A percentile compares a stretch with the other conserved stretches of the same genome.
Conservation (phyloP, 176 grass and related monocot species). For the Paspalum notatum region DNA sequence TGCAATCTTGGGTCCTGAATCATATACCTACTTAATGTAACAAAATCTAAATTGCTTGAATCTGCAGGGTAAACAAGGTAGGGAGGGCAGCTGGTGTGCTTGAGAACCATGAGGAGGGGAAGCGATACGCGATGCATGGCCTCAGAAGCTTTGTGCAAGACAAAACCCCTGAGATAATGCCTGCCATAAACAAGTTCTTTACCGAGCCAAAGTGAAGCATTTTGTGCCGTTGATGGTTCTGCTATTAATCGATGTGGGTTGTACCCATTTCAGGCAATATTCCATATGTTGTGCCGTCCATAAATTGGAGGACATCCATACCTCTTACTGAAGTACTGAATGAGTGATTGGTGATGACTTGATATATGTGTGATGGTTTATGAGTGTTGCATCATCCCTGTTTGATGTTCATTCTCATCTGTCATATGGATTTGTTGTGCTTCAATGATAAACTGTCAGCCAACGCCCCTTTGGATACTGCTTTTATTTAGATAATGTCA, state of each 20-base stretch:
- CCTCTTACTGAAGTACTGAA: slow-evolving; percentile 30
- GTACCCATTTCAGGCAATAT: slow-evolving; percentile 23
- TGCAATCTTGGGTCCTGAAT: background rate
- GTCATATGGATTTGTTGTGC: slow-evolving; percentile 1
- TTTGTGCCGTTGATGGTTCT: background rate
- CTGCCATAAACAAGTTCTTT: slow-evolving; percentile 76
- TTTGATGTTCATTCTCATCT: background rate
- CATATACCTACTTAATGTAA: background rate
- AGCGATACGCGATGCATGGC: slow-evolving; percentile 62
- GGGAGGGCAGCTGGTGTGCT: slow-evolving; percentile 74
- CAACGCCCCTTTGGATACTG: background rate
- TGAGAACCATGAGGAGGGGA: slow-evolving; percentile 74
- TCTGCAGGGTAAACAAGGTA: slow-evolving; percentile 78
- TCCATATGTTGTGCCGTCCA: slow-evolving; percentile 31
- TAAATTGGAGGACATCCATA: slow-evolving; percentile 25
- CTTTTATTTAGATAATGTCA: no score
- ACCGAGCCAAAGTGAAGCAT: slow-evolving; percentile 59
- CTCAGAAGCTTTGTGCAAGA: slow-evolving; percentile 65
- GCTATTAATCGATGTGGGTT: slow-evolving; percentile 9
- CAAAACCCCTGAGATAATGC: slow-evolving; percentile 84
- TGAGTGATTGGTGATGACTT: slow-evolving; percentile 26
- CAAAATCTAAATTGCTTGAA: background rate
- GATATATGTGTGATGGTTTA: slow-evolving; percentile 18
- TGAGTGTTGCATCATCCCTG: background rate
- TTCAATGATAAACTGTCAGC: background rate